These are phyloP conservation scores for Primulina tabacum DNA, from an alignment of 257 asterid genomes.

Conservation along the genomic window DNA sequence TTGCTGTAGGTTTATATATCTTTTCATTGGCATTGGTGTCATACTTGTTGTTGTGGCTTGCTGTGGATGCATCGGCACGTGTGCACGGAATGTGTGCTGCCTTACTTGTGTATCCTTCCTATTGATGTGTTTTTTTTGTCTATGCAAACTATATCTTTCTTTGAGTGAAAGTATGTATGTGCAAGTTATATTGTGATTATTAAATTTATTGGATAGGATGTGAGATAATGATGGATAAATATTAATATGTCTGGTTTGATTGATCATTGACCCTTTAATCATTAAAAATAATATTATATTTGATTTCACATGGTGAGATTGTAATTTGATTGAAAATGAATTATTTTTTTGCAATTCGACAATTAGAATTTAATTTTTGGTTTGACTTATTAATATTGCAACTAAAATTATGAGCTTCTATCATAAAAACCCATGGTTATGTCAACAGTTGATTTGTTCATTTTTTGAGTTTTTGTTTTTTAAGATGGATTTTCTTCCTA, in stretches of 20 bases:
- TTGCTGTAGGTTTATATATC: slow-evolving; percentile 83
- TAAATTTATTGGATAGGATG: background rate
- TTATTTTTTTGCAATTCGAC: too few relatives aligned
- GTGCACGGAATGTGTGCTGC: slow-evolving; percentile 84
- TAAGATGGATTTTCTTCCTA: background rate
- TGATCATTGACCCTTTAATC: too few relatives aligned
- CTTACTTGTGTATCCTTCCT: slow-evolving; percentile 83
- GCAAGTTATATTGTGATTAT: background rate
- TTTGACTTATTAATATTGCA: too few relatives aligned
- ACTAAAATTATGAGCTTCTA: background rate
- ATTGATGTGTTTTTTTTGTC: slow-evolving; percentile 8
- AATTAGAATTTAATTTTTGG: too few relatives aligned
- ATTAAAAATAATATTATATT: too few relatives aligned
- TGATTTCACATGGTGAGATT: too few relatives aligned
- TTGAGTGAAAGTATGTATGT: background rate
- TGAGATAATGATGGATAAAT: background rate
- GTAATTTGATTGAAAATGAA: too few relatives aligned
- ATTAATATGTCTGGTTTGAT: too few relatives aligned
- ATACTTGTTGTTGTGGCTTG: slow-evolving; percentile 68
- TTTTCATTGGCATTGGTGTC: slow-evolving; percentile 74
- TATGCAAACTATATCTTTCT: background rate
- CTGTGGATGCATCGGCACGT: slow-evolving; percentile 84
- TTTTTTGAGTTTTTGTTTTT: background rate
- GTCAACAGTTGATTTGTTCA: background rate
- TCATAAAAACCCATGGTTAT: background rate